Base-by-base conservation (phyloP, 495 filamentous ascomycete genomes). In the Paragyromitra xinjiangensis region DNA sequence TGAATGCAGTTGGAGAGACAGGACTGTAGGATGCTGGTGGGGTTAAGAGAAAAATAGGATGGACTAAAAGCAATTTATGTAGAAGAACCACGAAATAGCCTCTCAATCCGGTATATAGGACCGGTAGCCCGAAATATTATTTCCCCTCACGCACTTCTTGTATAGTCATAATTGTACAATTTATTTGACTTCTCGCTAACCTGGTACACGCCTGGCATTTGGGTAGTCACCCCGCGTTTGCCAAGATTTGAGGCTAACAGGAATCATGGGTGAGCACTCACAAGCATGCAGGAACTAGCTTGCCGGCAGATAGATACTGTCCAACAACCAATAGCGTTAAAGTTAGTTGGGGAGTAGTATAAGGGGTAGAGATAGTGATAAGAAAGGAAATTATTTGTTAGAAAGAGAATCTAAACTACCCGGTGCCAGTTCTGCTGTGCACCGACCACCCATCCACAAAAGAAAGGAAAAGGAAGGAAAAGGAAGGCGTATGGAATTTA, bases 191-290 rank as follows among this genome's bases (percentile, higher is more conserved):
- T 19, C 58, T 39, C 3, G 5, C 4, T 34, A 62, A 16, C 3
- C 34, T 39, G 14, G 8, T 16, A 16, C 22, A 19, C n/a, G 37
- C 16, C 37, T 42, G 34, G 29, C 26, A 6, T 34, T 39, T 62
- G 8, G 24, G 11, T 51, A 37, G 4, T 24, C 62, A 53, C 72
- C 73, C 73, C 73, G 59, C 59, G 58, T 71, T 64, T 58, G 73
- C 73, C 73, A 76, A 76, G 67, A 16, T n/a, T 64, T 59, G 59
- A 39, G 56, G 40, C 39, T 64, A 16, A 56, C 2, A 26, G 50
- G 26, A 42, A 55, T 69, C 51, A 45, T 58, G 37, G 39, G 9
- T 39, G n/a, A 69, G 51, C 65, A 69, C 65, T 69, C 65, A 53
- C 22, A 11, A 39, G 8, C 5, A 51, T 12, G 29, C 26, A 67